Conservation (phyloP, 129 eudicot species). For the Flaveria linearis region DNA sequence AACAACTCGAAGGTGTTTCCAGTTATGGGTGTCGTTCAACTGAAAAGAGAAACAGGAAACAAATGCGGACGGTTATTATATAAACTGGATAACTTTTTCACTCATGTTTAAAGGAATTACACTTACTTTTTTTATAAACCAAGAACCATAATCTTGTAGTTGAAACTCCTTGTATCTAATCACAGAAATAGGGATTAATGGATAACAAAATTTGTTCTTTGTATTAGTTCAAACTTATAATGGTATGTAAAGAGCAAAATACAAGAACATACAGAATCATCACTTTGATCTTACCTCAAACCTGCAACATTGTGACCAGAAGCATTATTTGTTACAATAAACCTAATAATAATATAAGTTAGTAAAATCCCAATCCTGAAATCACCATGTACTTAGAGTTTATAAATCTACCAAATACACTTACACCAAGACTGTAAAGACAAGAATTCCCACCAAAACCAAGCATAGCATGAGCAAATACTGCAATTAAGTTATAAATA, state of each 20-base stretch:
- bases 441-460: conserved; percentile 78
- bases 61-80: conserved; percentile 11
- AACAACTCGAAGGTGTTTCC: too few relatives aligned
- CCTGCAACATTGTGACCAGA: conserved; percentile 84
- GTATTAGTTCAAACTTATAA: neutral
- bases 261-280: neutral
- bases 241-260: neutral
- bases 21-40: too few relatives aligned
- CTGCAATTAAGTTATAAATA: conserved; percentile 43
- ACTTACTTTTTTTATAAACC: conserved; percentile 85
- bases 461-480: conserved; percentile 73
- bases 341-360: conserved; percentile 44
- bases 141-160: conserved; percentile 88
- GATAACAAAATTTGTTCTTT: conserved; percentile 8
- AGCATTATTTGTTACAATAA: conserved; percentile 81
- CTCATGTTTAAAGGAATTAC: too few relatives aligned
- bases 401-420: conserved; percentile 26
- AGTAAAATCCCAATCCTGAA: neutral
- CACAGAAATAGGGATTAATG: conserved; percentile 23
- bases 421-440: conserved; percentile 90
- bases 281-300: conserved; percentile 53
- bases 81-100: too few relatives aligned
- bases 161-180: conserved; percentile 91
- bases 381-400: neutral
- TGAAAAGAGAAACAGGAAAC: conserved; percentile 31